Evolutionary conservation across 495 filamentous ascomycete genomes (phyloP).

Genomic region (Evansstolkia leycettana): DNA sequence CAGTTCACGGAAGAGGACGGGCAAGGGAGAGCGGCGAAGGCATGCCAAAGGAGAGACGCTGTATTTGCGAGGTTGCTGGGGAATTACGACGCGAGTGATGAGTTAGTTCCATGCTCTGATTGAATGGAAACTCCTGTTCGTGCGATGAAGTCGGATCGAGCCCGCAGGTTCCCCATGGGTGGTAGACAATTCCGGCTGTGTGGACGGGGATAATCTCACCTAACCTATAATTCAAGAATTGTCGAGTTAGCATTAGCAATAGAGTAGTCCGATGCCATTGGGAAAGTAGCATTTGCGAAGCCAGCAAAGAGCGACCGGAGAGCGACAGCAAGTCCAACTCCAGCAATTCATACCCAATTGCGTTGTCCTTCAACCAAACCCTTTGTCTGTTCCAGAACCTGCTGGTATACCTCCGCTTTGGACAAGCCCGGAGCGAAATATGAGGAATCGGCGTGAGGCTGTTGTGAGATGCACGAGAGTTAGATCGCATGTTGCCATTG

Average conservation of each 20-base stretch:
- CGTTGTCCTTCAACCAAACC: constrained; percentile 66
- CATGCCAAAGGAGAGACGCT: constrained; percentile 78
- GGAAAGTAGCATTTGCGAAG: too few relatives aligned
- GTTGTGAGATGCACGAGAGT: background rate
- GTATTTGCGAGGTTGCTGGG: constrained; percentile 76
- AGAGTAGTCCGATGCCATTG: too few relatives aligned
- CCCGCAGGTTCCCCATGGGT: too few relatives aligned
- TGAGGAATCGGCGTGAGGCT: constrained; percentile 85
- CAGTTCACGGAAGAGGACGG: constrained; percentile 72
- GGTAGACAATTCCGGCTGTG: background rate
- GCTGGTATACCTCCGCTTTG: constrained; percentile 66
- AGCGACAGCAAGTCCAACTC: too few relatives aligned
- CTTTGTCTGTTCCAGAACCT: constrained; percentile 58
- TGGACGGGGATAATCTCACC: constrained; percentile 25
- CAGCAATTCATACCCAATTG: constrained; percentile 63
- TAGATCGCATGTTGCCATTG: background rate
- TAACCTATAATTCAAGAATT: constrained; percentile 34
- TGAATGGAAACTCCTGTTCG: background rate
- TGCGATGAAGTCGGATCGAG: background rate
- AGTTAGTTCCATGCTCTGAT: constrained; percentile 1
- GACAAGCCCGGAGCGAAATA: constrained; percentile 52
- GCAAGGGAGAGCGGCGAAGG: constrained; percentile 62
- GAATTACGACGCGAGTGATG: constrained; percentile 1
- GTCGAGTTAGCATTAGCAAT: constrained; percentile 3
- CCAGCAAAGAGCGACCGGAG: too few relatives aligned